Evolutionary conservation across 768 basidiomycete genomes (phyloP).

Genomic region (Psilocybe cubensis): DNA sequence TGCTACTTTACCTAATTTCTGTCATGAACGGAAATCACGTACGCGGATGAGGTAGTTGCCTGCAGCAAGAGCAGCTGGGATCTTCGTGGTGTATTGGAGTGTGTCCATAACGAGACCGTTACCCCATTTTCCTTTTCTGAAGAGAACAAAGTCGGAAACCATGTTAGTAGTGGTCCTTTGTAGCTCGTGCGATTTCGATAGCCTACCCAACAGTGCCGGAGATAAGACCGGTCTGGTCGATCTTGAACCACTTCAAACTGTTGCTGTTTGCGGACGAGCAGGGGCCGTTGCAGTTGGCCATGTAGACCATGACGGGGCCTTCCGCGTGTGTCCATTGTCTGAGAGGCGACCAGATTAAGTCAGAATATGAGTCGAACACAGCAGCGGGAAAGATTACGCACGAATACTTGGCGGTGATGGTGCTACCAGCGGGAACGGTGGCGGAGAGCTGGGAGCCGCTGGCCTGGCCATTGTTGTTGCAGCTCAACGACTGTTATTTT

Average conservation of each 20-base stretch:
- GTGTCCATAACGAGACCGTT: slow-evolving; percentile 30
- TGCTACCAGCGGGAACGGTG: slow-evolving; percentile 34
- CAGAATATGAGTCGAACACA: background rate
- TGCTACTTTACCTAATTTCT: background rate
- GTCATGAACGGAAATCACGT: background rate
- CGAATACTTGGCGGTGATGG: slow-evolving; percentile 39
- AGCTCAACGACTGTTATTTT: slow-evolving; percentile 28
- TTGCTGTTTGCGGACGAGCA: slow-evolving; percentile 36
- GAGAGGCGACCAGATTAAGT: background rate
- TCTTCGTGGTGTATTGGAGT: slow-evolving; percentile 33
- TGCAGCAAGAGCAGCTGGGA: slow-evolving; percentile 35
- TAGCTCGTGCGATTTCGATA: background rate
- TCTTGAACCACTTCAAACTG: slow-evolving; percentile 42
- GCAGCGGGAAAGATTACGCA: slow-evolving; percentile 11
- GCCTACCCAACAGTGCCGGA: slow-evolving; percentile 34
- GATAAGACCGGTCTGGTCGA: slow-evolving; percentile 34
- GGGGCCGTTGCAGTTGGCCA: slow-evolving; percentile 36
- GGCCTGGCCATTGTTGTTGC: slow-evolving; percentile 40
- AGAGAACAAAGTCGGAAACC: background rate
- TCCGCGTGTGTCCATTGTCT: slow-evolving; percentile 39
- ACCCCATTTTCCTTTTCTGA: slow-evolving; percentile 32
- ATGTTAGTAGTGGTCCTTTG: background rate
- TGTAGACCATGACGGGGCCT: slow-evolving; percentile 41
- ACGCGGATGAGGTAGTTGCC: slow-evolving; percentile 42
- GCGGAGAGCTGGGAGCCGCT: slow-evolving; percentile 34